Evolutionary conservation across 441 rosid species (phyloP).

Genomic region (Dalechampia spathulata): DNA sequence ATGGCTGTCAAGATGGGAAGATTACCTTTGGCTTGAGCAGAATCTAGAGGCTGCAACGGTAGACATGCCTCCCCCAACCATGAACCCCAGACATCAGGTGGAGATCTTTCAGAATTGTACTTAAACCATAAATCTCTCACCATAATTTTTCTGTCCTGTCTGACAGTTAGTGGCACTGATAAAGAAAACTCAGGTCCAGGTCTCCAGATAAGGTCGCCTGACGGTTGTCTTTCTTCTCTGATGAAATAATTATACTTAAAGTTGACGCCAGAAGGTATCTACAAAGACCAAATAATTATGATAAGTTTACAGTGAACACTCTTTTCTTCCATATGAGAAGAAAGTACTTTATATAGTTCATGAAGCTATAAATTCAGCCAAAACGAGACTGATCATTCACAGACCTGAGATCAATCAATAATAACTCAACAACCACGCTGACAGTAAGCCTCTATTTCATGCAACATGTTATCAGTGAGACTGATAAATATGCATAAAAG

Average conservation of each 20-base stretch:
- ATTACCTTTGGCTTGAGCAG: slow-evolving; percentile 49
- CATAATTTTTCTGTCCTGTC: slow-evolving; percentile 34
- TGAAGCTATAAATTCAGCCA: no score
- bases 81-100: slow-evolving; percentile 57
- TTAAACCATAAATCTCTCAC: slow-evolving; percentile 84
- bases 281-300: slow-evolving; percentile 19
- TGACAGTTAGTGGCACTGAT: slow-evolving; percentile 41
- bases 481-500: background rate
- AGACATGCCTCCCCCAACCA: slow-evolving; percentile 60
- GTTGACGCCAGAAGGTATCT: slow-evolving; percentile 67
- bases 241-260: slow-evolving; percentile 79
- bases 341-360: no score
- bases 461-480: background rate
- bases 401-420: background rate
- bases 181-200: slow-evolving; percentile 79
- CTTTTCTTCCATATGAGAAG: no score
- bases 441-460: background rate
- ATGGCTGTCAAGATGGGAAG: slow-evolving; percentile 25
- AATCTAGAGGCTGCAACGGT: slow-evolving; percentile 26
- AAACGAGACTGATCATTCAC: no score
- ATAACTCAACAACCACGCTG: background rate
- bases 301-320: background rate
- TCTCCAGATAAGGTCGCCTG: slow-evolving; percentile 61
- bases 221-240: slow-evolving; percentile 43
- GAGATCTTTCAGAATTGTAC: slow-evolving; percentile 26